Evolutionary conservation across 2,329 filamentous ascomycete species (phyloP).

Genomic region (Emmonsiellopsis sp.): DNA sequence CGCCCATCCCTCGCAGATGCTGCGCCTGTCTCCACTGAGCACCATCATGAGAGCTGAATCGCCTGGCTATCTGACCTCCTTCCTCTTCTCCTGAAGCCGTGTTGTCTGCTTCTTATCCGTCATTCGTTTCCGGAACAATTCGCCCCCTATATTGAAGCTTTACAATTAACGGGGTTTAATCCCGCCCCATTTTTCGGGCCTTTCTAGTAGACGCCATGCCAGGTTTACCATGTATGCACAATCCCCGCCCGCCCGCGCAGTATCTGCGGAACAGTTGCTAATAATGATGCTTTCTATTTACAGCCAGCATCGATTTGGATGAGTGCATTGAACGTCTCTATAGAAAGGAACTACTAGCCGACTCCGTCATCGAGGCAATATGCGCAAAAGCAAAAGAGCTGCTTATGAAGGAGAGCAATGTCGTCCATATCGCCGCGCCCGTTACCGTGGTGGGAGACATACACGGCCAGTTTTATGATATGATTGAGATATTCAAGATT

Average conservation of each 20-base stretch:
- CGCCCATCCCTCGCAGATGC: not conserved
- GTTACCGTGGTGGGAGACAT: slow-evolving; percentile 98
- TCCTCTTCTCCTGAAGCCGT: slow-evolving; percentile 1
- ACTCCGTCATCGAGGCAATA: slow-evolving; percentile 97
- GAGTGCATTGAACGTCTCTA: slow-evolving; percentile 96
- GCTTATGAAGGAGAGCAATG: slow-evolving; percentile 99
- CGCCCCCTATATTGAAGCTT: slow-evolving; percentile 6
- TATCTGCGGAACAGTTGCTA: not conserved
- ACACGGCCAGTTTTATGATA: slow-evolving; percentile 96
- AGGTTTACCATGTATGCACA: slow-evolving; percentile 33
- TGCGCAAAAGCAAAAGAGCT: slow-evolving; percentile 98
- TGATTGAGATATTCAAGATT: slow-evolving; percentile 99
- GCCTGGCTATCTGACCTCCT: slow-evolving; percentile 1
- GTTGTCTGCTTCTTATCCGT: not conserved
- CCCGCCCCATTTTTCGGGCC: not conserved
- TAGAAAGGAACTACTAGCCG: slow-evolving; percentile 91
- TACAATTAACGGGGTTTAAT: not conserved
- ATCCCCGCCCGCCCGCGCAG: not conserved
- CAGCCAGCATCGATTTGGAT: slow-evolving; percentile 93
- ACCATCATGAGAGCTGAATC: slow-evolving; percentile 5
- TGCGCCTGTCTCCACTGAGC: not conserved
- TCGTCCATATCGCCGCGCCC: slow-evolving; percentile 90
- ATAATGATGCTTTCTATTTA: not conserved
- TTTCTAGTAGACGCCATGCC: slow-evolving; percentile 27
- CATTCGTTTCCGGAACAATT: not conserved